phyloP scores from a whole-genome alignment of 2,329 filamentous ascomycete species.

The Colletotrichum somersetense region DNA sequence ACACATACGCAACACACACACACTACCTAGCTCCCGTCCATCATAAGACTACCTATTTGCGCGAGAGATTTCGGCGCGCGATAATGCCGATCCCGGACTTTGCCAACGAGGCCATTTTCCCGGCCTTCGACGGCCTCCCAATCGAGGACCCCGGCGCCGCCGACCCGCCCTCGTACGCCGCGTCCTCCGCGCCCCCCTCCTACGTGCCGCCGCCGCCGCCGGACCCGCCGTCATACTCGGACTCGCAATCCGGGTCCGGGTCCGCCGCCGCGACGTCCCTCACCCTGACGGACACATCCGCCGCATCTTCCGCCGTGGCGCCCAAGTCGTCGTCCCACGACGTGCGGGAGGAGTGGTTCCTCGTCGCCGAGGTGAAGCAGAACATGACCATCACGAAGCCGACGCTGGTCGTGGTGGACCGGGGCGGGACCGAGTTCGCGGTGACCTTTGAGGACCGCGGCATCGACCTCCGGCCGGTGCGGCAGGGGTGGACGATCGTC shows the following conservation, averaged over 20 bases:
- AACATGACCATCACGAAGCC: slow-evolving; percentile 64
- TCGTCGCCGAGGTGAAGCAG: slow-evolving; percentile 61
- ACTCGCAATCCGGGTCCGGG: slow-evolving; percentile 24
- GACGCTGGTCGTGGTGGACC: slow-evolving; percentile 60
- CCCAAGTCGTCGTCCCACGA: slow-evolving; percentile 39
- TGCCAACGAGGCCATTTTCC: slow-evolving; percentile 50
- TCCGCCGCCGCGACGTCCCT: slow-evolving; percentile 9
- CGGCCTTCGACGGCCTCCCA: slow-evolving; percentile 51
- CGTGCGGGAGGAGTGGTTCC: slow-evolving; percentile 48
- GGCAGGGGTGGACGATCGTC: slow-evolving; percentile 56
- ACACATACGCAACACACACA: not conserved
- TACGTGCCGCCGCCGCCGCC: slow-evolving; percentile 19
- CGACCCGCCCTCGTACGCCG: slow-evolving; percentile 26
- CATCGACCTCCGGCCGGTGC: slow-evolving; percentile 53
- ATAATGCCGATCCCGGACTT: slow-evolving; percentile 49
- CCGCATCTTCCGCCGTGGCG: not conserved
- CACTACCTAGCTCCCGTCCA: not conserved
- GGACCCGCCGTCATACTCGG: slow-evolving; percentile 22
- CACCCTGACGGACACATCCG: slow-evolving; percentile 11
- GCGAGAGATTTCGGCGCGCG: not conserved
- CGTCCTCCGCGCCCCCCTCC: slow-evolving; percentile 14
- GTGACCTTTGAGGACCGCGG: slow-evolving; percentile 59
- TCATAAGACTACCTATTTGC: not conserved
- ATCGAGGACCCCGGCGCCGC: slow-evolving; percentile 32
- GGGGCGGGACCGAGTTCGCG: slow-evolving; percentile 56